Conservation (phyloP, 2,329 filamentous ascomycete genomes). For the Colletotrichum sp. region DNA sequence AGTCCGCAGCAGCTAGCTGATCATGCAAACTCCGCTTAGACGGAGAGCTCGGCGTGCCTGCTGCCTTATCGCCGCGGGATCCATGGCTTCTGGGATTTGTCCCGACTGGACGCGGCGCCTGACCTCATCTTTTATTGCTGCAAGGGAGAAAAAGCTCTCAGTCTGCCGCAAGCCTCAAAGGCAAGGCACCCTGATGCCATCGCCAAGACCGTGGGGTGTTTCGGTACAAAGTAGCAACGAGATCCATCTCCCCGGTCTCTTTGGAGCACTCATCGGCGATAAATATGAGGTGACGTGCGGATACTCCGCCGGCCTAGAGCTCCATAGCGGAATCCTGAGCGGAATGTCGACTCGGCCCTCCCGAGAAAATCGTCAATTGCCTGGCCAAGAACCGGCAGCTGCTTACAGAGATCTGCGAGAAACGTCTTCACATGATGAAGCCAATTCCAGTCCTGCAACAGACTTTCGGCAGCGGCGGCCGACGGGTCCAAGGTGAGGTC, state of each 20-base stretch:
- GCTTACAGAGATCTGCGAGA: not conserved
- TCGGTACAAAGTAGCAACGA: not conserved
- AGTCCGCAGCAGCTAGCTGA: not conserved
- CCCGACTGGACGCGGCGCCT: not conserved
- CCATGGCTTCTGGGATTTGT: not conserved
- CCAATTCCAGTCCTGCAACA: not conserved
- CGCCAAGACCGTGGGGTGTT: not conserved
- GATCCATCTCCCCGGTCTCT: not conserved
- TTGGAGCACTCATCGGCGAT: not conserved
- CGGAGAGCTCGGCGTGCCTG: not conserved
- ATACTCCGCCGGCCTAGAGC: not conserved
- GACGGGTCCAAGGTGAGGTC: not conserved
- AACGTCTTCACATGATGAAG: not conserved
- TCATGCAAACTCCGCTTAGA: not conserved
- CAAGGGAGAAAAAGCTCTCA: not conserved
- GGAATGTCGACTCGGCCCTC: not conserved
- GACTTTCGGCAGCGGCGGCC: not conserved
- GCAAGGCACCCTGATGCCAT: not conserved
- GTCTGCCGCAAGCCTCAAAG: not conserved
- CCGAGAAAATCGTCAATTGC: not conserved
- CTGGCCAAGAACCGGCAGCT: not conserved
- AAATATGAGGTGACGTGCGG: not conserved
- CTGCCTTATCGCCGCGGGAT: not conserved
- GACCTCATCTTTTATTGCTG: not conserved
- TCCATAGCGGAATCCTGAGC: slow-evolving; percentile 2